A percentile compares a stretch with the other conserved stretches of the same genome.
Evolutionary conservation across 768 basidiomycete genomes (phyloP).

Genomic region (Mycena rosella): DNA sequence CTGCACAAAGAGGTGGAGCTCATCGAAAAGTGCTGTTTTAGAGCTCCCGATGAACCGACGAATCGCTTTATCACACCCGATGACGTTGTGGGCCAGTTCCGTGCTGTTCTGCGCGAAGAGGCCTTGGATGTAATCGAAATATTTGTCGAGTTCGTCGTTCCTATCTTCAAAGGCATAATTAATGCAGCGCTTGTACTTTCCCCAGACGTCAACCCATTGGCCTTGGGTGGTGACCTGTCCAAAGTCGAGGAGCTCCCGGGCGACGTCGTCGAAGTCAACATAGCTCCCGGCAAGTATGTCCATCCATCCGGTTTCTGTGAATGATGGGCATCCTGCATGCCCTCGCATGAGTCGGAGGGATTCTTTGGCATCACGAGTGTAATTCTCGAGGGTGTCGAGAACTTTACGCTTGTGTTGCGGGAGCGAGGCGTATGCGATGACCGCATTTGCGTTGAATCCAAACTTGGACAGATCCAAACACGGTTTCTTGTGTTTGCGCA

Average conservation of each 20-base stretch:
- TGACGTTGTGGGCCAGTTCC: conserved; percentile 6
- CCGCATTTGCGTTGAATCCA: conserved; percentile 1
- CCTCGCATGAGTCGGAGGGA: background rate
- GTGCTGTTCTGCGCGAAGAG: background rate
- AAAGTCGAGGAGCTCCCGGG: background rate
- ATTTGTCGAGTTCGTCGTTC: background rate
- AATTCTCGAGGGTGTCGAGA: conserved; percentile 11
- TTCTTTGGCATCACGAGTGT: conserved; percentile 6
- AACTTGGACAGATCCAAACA: conserved; percentile 6
- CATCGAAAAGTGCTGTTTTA: background rate
- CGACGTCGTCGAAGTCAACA: conserved; percentile 7
- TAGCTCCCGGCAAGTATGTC: conserved; percentile 6
- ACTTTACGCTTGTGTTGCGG: background rate
- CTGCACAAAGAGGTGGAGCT: background rate
- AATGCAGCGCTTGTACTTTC: background rate
- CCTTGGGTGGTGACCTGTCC: background rate
- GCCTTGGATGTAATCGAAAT: conserved; percentile 11
- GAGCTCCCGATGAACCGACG: background rate
- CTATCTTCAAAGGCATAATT: background rate
- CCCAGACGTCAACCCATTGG: background rate
- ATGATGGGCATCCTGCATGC: background rate
- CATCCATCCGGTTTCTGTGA: conserved; percentile 11
- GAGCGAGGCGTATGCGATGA: background rate
- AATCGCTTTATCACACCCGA: conserved; percentile 4
- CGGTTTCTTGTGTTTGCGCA: conserved; percentile 4